Evolutionary conservation across 257 asterid species (phyloP), one percentile per base, ranked within the genome.

Genomic region (Solanum commersonii): DNA sequence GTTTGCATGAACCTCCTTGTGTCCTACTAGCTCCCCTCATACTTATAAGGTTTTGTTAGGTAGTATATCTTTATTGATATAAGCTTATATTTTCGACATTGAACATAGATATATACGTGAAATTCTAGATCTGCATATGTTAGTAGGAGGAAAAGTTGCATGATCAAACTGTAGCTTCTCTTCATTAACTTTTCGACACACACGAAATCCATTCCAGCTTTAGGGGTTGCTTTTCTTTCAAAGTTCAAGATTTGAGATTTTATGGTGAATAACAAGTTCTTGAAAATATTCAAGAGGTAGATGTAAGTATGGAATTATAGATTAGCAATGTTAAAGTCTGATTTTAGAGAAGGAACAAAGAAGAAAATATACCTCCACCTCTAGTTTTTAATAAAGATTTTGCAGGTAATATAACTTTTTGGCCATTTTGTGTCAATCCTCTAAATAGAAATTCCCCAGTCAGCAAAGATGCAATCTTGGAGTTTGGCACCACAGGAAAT

Each of bases 371-470:
- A 68, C 89, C 90, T 87, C 88, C 89, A 87, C 85, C 89, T 82
- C 86, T 90, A 93, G 91, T 87, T 90, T 94, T 92, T 88, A 91
- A 90, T 87, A 63, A 88, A 91, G 91, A 37, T 91, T 92, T 87
- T 92, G 95, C 93, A 90, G 94, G 94, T 86, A 67, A 63, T 88
- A 72, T 90, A 86, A 86, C 83, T 87, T 89, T 82, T 87, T 90
- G 91, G 91, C 93, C 92, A 87, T 94, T 86, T 33, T 93, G 89
- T 93, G 92, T 95, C 89, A 91, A 94, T 94, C 92, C 89, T 95
- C 93, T 91, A 89, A 93, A 94, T 92, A 96, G 99, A 94, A 94
- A 94, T 86, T 93, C 98, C 88, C 95, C 98, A 85, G 95, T 95
- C 90, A 93, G 91, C 94, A 91, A 91, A 92, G 95, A 89, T 31